These are phyloP conservation scores for Rhizophora apiculata DNA, from an alignment of 345 rosid genomes.

Conservation along the genomic window DNA sequence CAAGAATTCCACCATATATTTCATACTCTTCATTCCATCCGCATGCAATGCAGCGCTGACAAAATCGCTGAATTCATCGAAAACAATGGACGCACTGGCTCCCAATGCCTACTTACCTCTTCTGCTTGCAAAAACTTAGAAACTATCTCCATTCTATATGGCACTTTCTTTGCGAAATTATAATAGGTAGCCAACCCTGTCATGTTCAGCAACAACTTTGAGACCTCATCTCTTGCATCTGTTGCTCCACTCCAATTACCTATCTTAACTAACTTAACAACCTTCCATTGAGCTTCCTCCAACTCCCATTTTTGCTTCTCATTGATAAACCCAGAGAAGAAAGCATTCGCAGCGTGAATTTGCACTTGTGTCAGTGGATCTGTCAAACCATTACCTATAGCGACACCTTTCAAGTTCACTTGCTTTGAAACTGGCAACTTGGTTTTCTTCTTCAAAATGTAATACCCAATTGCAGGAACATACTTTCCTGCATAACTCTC, in stretches of 20 bases:
- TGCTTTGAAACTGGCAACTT: constrained; percentile 20
- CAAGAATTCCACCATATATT: constrained; percentile 36
- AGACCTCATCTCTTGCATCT: constrained; percentile 32
- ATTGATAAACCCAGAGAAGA: constrained; percentile 54
- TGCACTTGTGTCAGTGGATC: constrained; percentile 56
- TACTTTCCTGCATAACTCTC: constrained; percentile 83
- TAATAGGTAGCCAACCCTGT: constrained; percentile 65
- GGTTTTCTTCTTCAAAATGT: constrained; percentile 45
- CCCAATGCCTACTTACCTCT: constrained; percentile 1
- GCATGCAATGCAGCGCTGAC: constrained; percentile 2
- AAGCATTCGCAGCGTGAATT: constrained; percentile 51
- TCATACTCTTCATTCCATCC: constrained; percentile 16
- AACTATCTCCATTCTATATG: constrained; percentile 44
- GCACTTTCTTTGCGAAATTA: constrained; percentile 41
- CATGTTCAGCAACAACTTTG: constrained; percentile 41
- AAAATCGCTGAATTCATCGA: not conserved
- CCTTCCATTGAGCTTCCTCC: constrained; percentile 48
- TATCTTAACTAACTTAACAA: constrained; percentile 32
- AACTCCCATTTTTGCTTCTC: constrained; percentile 53
- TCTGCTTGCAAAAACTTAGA: constrained; percentile 29
- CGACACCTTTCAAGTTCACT: constrained; percentile 56
- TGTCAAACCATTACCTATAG: constrained; percentile 77
- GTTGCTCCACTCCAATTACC: constrained; percentile 63
- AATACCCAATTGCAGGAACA: constrained; percentile 68
- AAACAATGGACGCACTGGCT: not conserved